Evolutionary conservation across 2,329 filamentous ascomycete genomes (phyloP), one percentile per base, ranked within the genome.

Genomic region (Biscogniauxia sp.): DNA sequence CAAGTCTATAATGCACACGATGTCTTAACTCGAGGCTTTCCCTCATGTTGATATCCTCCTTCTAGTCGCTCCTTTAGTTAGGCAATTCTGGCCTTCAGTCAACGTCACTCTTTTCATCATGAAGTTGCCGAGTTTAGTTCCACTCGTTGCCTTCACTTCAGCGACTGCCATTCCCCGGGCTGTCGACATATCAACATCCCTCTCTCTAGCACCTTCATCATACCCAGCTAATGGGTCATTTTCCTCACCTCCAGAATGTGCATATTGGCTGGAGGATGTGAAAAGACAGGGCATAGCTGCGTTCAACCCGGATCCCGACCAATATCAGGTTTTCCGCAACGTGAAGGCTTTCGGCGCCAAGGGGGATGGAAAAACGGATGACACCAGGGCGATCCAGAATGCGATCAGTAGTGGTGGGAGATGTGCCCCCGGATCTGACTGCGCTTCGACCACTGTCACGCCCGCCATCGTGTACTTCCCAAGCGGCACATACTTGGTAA

Each of bases 401-500:
- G 75, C 75, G 53, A 76, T 76, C 25, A 73, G 68, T 55, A 64
- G 65, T 20, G 70, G 66, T 15, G 62, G 62, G 55, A 60, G 70
- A 51, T 73, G 70, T 56, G 70, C 63, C n/a, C 70, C 70, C 0
- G 68, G 66, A 9, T 62, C 57, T 2, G 72, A 70, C 59, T 59
- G 60, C 11, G 70, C 69, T 2, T 67, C 69, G 0, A 69, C 68
- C 15, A 72, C 70, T 45, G 17, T 45, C 17, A 71, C 69, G 2
- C 67, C 66, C 49, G 70, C 70, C 6, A 56, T 70, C 20, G 69
- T 77, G 51, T 77, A 76, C 67, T 76, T 76, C 66, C 75, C 75
- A 0, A 65, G 68, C 8, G 72, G 88, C 66, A 93, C 88, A 2
- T 95, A 94, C 70, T 69, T 88, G 5, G 86, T 94, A 62, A 89